Percentiles rank a stretch among this genome's conserved stretches.
phyloP scores from a whole-genome alignment of 306 rosid species.

The Sicyos baderoa region DNA sequence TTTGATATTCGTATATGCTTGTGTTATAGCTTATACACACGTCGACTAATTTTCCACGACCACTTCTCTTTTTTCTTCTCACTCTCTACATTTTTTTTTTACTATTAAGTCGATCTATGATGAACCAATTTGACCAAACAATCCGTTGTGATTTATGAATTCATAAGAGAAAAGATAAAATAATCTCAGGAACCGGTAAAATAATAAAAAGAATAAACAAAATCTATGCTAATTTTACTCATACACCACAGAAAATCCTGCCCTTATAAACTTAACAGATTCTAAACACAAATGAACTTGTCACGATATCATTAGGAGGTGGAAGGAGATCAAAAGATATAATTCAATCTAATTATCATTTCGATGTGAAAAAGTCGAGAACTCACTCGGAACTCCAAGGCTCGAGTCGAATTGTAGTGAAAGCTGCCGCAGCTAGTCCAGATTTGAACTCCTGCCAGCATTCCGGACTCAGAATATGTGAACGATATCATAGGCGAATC shows the following conservation, averaged over 20 bases:
- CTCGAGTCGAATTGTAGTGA: neutral
- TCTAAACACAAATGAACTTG: neutral
- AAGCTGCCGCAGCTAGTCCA: neutral
- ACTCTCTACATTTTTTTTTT: too few relatives aligned
- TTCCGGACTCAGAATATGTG: constrained; percentile 61
- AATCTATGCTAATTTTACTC: constrained; percentile 2
- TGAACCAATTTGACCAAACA: too few relatives aligned
- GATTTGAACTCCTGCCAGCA: neutral
- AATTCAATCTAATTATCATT: neutral
- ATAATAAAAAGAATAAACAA: neutral
- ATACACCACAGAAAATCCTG: neutral
- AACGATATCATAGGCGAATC: constrained; percentile 87
- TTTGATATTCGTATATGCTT: too few relatives aligned
- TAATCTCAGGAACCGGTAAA: neutral
- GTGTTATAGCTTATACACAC: too few relatives aligned
- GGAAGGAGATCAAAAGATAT: neutral
- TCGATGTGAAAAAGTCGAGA: neutral
- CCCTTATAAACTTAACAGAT: neutral
- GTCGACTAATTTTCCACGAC: too few relatives aligned
- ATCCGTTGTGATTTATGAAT: too few relatives aligned
- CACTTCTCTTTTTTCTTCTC: too few relatives aligned
- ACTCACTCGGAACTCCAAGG: neutral
- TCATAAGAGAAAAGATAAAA: neutral
- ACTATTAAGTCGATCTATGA: too few relatives aligned
- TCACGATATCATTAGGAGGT: neutral